Conservation (phyloP, 495 filamentous ascomycete species). For the Xylaria scruposa region DNA sequence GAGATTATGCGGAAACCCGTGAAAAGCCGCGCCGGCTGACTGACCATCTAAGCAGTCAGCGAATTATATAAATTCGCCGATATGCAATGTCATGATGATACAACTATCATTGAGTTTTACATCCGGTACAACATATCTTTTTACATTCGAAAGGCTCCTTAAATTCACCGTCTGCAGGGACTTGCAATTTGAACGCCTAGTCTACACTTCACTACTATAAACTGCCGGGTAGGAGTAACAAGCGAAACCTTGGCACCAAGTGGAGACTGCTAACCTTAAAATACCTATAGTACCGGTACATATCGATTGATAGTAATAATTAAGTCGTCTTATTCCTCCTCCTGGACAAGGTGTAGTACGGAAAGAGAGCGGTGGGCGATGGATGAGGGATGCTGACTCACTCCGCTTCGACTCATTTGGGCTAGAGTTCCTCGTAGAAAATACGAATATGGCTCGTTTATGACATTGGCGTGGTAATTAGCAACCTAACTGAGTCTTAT, state of each 20-base stretch:
- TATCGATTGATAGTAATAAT: background rate
- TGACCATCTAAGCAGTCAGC: background rate
- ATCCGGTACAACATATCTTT: background rate
- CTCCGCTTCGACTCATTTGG: background rate
- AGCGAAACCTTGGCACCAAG: background rate
- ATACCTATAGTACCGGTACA: slow-evolving; percentile 4
- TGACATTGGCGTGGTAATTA: slow-evolving; percentile 7
- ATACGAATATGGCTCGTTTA: background rate
- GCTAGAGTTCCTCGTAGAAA: background rate
- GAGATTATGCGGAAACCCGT: slow-evolving; percentile 16
- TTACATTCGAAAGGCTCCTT: background rate
- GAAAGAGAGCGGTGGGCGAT: background rate
- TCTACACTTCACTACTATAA: background rate
- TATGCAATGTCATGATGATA: background rate
- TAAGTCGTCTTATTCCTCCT: background rate
- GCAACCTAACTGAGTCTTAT: background rate
- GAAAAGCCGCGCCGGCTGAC: slow-evolving; percentile 1
- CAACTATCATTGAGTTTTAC: background rate
- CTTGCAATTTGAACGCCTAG: background rate
- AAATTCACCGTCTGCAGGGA: background rate
- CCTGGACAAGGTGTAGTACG: slow-evolving; percentile 1
- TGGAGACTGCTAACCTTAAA: slow-evolving; percentile 16
- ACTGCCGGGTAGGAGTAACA: background rate
- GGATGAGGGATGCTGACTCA: slow-evolving; percentile 12
- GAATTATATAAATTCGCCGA: slow-evolving; percentile 9